Base-by-base conservation (phyloP, 179 eudicot species). In the Silene noctiflora region DNA sequence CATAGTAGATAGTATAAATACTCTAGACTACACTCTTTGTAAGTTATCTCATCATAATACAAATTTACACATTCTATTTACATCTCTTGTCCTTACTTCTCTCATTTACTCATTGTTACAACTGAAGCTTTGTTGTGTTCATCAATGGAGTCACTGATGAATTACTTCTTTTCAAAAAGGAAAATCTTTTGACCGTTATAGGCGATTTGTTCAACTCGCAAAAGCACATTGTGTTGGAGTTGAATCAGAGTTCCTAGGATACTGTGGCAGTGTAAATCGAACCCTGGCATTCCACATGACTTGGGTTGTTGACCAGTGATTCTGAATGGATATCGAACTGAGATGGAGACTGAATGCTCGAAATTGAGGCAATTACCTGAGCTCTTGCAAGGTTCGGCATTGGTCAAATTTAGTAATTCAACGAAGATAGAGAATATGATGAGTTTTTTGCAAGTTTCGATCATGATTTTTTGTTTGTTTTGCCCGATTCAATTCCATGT, bases 251-350 rank as follows among this genome's bases (percentile, higher is more conserved):
- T n/a, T n/a, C n/a, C n/a, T n/a, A n/a, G n/a, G n/a, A n/a, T n/a
- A n/a, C n/a, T n/a, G n/a, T 77, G 21, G 22, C 80, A 77, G 42
- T 60, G 27, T 44, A 77, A 8, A 4, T 61, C 70, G 75, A 70
- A 77, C 1, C 70, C 80, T 25, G 33, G 31, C 11, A 6, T 12
- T 0, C 80, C 80, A 44, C 80, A 71, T 0, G 75, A 77, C 4
- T 60, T 16, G 0, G 48, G 17, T 3, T 77, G 80, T 3, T 0
- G 6, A 62, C 25, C 22, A 1, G 11, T 48, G 63, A 77, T 22
- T 2, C 53, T 70, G 7, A 77, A 77, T 27, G 80, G 80, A n/a
- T 27, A 75, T 16, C 2, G 5, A 16, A 75, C 56, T 17, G 64
- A 27, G 55, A 69, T 2, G 11, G 6, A n/a, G 35, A 0, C 6